phyloP scores from a whole-genome alignment of 208 protist genomes.

The Lotmaria passim region DNA sequence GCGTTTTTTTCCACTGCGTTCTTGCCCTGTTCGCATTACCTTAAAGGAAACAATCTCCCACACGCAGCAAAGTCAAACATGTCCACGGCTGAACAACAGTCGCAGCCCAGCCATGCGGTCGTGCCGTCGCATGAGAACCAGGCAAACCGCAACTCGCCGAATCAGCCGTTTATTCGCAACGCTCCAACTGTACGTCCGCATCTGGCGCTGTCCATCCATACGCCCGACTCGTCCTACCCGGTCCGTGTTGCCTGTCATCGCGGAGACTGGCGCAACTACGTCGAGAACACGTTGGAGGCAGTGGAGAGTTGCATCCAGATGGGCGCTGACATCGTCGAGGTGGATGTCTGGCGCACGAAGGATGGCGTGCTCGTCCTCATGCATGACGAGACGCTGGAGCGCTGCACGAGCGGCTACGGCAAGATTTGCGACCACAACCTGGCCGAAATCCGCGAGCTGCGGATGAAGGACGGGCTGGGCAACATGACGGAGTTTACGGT shows the following conservation, averaged over 20 bases:
- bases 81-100: neutral
- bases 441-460: conserved; percentile 47
- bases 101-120: neutral
- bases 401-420: conserved; percentile 50
- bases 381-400: conserved; percentile 74
- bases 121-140: conserved; percentile 32
- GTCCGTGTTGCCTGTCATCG: conserved; percentile 70
- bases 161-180: conserved; percentile 24
- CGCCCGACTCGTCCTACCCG: conserved; percentile 31
- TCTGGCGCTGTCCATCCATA: conserved; percentile 36
- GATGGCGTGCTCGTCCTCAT: conserved; percentile 67
- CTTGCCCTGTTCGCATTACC: neutral
- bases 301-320: conserved; percentile 68
- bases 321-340: conserved; percentile 71
- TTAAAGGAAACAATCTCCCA: neutral
- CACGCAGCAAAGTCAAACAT: neutral
- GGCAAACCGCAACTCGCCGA: conserved; percentile 35
- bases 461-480: conserved; percentile 69
- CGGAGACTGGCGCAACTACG: conserved; percentile 76
- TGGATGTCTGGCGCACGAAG: conserved; percentile 67
- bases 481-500: conserved; percentile 79
- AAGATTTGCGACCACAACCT: conserved; percentile 57
- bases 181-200: conserved; percentile 24
- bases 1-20: neutral
- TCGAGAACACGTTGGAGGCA: conserved; percentile 79